Base-by-base conservation (phyloP, 31 red algal species). In the Bonnemaisonia californica region DNA sequence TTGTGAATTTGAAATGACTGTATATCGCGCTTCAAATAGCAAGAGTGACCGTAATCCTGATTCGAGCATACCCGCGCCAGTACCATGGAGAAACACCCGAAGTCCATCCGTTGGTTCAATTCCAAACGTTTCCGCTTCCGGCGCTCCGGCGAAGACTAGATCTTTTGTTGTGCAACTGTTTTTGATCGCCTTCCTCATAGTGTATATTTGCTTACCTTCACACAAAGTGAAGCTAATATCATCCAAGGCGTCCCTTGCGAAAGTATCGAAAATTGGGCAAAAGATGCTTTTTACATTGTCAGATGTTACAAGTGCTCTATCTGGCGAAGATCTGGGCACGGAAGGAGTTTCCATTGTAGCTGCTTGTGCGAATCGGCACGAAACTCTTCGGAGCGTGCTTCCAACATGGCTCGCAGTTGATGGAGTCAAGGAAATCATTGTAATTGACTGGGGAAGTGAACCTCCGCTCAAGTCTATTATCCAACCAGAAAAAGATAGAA, bases 281-380 rank as follows among this genome's bases (percentile, higher is more conserved):
- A 85, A 76, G 30, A 60, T 76, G 2, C 28, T 85, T 27, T 47
- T 58, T 61, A 85, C 8, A 33, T 21, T 85, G 21, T 62, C 82
- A 27, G 70, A 76, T 41, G 82, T 72, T 32, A 61, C 82, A 2
- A 74, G 54, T 3, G 54, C 82, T 23, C 35, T 76, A 5, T 40
- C 71, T 2, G 57, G 58, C 13, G 69, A 66, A 36, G 12, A n/a
- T n/a, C n/a, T n/a, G n/a, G n/a, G n/a, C n/a, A n/a, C n/a, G n/a
- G n/a, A n/a, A n/a, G 77, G 74, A 31, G 83, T 80, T 23, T 57
- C 76, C n/a, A 40, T 87, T 41, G 83, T 87, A 22, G 83, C 76
- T 32, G 83, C 68, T 37, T 87, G 83, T 36, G 24, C 16, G 76
- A 73, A 64, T 41, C 57, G 83, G 7, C 83, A 87, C 29, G 56